Percentiles rank a stretch among this genome's conserved stretches.
Conservation (phyloP, 345 rosid species). For the Kernera saxatilis region DNA sequence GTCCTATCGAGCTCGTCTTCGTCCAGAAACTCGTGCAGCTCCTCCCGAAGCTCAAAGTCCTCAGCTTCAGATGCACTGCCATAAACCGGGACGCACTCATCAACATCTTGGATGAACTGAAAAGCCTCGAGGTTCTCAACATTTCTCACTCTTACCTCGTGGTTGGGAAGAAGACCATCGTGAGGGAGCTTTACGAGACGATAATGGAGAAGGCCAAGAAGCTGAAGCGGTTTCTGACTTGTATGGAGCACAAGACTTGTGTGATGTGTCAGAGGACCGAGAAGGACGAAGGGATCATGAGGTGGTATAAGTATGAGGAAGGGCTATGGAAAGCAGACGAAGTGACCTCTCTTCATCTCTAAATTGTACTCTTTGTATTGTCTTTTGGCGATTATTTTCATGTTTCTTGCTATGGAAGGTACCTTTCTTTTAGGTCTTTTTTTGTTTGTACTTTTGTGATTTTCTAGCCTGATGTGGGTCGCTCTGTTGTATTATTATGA, state of each 20-base stretch:
- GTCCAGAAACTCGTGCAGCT: conserved; percentile 20
- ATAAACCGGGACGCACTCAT: conserved; percentile 43
- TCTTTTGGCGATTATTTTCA: neutral
- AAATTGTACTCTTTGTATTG: neutral
- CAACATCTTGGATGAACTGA: conserved; percentile 41
- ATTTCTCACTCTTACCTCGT: conserved; percentile 58
- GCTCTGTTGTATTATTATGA: neutral
- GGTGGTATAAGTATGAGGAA: conserved; percentile 71
- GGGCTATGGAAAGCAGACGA: conserved; percentile 68
- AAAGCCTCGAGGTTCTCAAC: conserved; percentile 57
- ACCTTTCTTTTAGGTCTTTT: neutral
- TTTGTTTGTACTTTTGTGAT: neutral
- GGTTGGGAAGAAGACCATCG: conserved; percentile 30
- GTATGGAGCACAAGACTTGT: conserved; percentile 47
- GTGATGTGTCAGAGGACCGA: conserved; percentile 56
- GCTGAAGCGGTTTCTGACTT: conserved; percentile 49
- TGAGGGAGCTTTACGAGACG: conserved; percentile 38
- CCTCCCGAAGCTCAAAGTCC: conserved; percentile 42
- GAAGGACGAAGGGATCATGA: conserved; percentile 53
- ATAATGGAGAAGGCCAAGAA: conserved; percentile 50
- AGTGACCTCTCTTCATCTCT: conserved; percentile 41
- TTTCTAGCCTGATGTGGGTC: neutral
- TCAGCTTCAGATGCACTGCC: conserved; percentile 58
- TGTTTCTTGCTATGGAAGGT: conserved; percentile 3
- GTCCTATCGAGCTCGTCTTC: conserved; percentile 39